Conservation (phyloP, 2,329 filamentous ascomycete species). For the Pseudocercospora pini-densiflorae region DNA sequence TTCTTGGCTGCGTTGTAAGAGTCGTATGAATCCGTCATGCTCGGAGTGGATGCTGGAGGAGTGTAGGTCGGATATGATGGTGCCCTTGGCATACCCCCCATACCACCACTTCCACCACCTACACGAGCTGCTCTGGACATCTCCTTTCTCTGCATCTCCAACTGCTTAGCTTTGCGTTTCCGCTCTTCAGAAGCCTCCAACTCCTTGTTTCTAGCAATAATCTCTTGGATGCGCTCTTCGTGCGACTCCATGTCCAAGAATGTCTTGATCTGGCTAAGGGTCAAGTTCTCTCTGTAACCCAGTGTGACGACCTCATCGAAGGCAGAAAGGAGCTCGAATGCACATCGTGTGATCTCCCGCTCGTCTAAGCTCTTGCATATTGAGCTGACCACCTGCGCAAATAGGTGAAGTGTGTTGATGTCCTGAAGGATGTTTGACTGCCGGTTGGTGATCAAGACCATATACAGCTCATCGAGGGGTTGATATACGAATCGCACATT, state of each 20-base stretch:
- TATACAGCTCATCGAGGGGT: slow-evolving; percentile 98
- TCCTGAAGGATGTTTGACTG: slow-evolving; percentile 99
- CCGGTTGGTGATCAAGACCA: slow-evolving; percentile 98
- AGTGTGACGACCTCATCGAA: slow-evolving; percentile 97
- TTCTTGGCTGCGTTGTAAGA: slow-evolving; percentile 98
- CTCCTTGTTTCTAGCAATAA: slow-evolving; percentile 96
- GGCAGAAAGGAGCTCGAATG: slow-evolving; percentile 92
- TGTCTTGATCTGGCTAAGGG: slow-evolving; percentile 96
- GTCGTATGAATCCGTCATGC: slow-evolving; percentile 82
- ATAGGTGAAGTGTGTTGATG: slow-evolving; percentile 97
- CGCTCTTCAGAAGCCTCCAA: slow-evolving; percentile 97
- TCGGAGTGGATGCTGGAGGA: slow-evolving; percentile 80
- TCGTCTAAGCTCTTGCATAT: slow-evolving; percentile 97
- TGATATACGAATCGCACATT: slow-evolving; percentile 99
- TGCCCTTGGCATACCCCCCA: slow-evolving; percentile 66
- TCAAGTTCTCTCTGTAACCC: slow-evolving; percentile 95
- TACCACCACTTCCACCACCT: slow-evolving; percentile 33
- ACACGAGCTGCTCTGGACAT: slow-evolving; percentile 74
- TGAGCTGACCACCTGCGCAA: slow-evolving; percentile 94
- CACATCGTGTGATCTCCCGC: slow-evolving; percentile 91
- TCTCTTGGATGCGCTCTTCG: slow-evolving; percentile 98
- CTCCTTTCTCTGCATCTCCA: slow-evolving; percentile 99
- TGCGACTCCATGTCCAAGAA: slow-evolving; percentile 99
- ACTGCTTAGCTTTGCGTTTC: slow-evolving; percentile 97
- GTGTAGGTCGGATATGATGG: slow-evolving; percentile 90